A percentile compares a stretch with the other conserved stretches of the same genome.
Evolutionary conservation across 2,329 filamentous ascomycete species (phyloP).

Genomic region (Calonectria henricotiae): DNA sequence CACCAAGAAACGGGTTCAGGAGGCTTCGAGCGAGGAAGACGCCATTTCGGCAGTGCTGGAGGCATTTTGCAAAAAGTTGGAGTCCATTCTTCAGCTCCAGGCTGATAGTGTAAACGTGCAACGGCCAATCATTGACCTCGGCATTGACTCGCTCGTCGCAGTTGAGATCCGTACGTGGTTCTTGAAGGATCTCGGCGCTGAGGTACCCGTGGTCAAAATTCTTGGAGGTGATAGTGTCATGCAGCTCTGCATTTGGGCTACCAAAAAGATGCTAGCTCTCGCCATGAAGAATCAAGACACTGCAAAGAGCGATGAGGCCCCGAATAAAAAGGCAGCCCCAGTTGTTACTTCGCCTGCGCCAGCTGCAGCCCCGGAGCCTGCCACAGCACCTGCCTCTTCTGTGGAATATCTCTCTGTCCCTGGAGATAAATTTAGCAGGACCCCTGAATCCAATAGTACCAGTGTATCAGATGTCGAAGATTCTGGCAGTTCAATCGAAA

Average conservation of each 20-base stretch:
- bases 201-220: conserved; percentile 64
- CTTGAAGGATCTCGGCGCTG: conserved; percentile 60
- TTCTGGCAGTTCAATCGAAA: conserved; percentile 16
- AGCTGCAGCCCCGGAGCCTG: not conserved
- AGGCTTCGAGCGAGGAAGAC: conserved; percentile 34
- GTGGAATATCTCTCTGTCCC: not conserved
- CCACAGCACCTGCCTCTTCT: not conserved
- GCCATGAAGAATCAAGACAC: conserved; percentile 33
- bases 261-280: conserved; percentile 35
- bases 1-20: conserved; percentile 30
- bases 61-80: conserved; percentile 42
- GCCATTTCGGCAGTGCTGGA: conserved; percentile 27
- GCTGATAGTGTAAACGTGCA: conserved; percentile 32
- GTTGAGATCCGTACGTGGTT: conserved; percentile 66
- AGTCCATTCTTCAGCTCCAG: conserved; percentile 42
- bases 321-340: conserved; percentile 18
- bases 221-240: conserved; percentile 48
- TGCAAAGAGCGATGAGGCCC: conserved; percentile 7
- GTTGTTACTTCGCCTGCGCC: not conserved
- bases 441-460: conserved; percentile 19
- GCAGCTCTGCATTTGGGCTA: conserved; percentile 35
- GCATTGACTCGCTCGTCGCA: conserved; percentile 54
- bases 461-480: conserved; percentile 27
- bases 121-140: conserved; percentile 47
- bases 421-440: not conserved